Evolutionary conservation across 495 filamentous ascomycete genomes (phyloP), one percentile per base, ranked within the genome.

Genomic region (Talaromyces nanjingensis): DNA sequence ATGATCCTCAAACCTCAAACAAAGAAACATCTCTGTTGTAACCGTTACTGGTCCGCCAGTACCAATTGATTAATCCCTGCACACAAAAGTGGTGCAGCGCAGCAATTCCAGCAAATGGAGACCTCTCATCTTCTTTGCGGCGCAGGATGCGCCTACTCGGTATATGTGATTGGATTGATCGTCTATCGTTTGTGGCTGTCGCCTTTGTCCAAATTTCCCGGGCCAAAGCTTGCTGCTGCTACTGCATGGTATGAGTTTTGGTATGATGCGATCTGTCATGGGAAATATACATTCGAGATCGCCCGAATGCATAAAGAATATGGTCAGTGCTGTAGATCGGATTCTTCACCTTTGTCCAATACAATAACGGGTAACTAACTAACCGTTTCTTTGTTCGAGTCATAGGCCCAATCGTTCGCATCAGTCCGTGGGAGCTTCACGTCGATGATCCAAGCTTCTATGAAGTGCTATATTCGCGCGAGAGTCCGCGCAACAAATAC

Each of bases 321-420:
- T 42, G 37, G 37, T 42, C 14, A 42, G 37, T 42, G 37, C 37
- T 14, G 37, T 42, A 42, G 37, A 42, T 42, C 14, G 4, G 37
- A 16, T 42, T 42, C 37, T 42, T 42, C 37, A 42, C 37, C 37
- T 16, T 5, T 42, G 37, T 42, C 37, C 4, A 42, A 42, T 42
- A 12, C 4, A 42, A 42, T 42, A 12, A 42, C 14, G 37, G 37
- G 37, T 42, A 16, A 12, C 12, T 39, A 39, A 39, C 27, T 31
- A 31, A 3, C 37, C 37, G 37, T 42, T 42, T 42, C 37, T 42
- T 16, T 42, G 37, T 42, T 42, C 37, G 37, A 42, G 37, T 63
- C 64, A 69, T 47, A 83, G 82, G 81, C 0, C 81, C 83, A 2
- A 81, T 85, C 54, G 68, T 85, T 18, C 77, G 84, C 4, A 74